A percentile compares a stretch with the other conserved stretches of the same genome.
Evolutionary conservation across 2,329 filamentous ascomycete species (phyloP).

Genomic region (Colletotrichum acutatum): DNA sequence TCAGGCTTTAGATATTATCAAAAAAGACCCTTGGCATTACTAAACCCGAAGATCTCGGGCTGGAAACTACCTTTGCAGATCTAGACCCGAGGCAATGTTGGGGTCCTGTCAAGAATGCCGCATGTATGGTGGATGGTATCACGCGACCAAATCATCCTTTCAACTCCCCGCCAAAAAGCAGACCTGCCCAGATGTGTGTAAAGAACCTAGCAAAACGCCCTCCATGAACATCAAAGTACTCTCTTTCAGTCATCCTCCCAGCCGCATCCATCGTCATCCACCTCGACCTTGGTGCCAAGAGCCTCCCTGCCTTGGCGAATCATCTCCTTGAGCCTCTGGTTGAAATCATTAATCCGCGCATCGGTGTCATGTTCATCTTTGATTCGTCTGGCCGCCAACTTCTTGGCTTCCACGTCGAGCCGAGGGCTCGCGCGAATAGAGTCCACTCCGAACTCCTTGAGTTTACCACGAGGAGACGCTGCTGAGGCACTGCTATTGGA

Average conservation of each 20-base stretch:
- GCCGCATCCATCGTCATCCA: conserved; percentile 58
- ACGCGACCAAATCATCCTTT: conserved; percentile 9
- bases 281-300: conserved; percentile 77
- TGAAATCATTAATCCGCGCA: conserved; percentile 81
- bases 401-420: conserved; percentile 74
- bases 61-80: not conserved
- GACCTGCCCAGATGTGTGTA: not conserved
- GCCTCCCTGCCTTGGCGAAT: conserved; percentile 90
- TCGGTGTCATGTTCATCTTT: conserved; percentile 83
- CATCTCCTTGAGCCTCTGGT: conserved; percentile 83
- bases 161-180: conserved; percentile 21
- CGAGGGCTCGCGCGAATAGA: conserved; percentile 56
- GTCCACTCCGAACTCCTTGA: conserved; percentile 41
- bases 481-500: conserved; percentile 57
- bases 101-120: not conserved
- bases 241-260: conserved; percentile 53
- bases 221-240: not conserved
- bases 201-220: conserved; percentile 13
- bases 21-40: not conserved
- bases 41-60: not conserved
- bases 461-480: conserved; percentile 45
- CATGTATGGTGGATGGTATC: conserved; percentile 28
- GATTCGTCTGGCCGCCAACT: conserved; percentile 76
- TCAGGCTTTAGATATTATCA: not conserved
- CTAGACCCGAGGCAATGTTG: not conserved